These are phyloP conservation scores for Gossypium schwendimanii DNA, from an alignment of 441 rosid genomes.

Conservation along the genomic window DNA sequence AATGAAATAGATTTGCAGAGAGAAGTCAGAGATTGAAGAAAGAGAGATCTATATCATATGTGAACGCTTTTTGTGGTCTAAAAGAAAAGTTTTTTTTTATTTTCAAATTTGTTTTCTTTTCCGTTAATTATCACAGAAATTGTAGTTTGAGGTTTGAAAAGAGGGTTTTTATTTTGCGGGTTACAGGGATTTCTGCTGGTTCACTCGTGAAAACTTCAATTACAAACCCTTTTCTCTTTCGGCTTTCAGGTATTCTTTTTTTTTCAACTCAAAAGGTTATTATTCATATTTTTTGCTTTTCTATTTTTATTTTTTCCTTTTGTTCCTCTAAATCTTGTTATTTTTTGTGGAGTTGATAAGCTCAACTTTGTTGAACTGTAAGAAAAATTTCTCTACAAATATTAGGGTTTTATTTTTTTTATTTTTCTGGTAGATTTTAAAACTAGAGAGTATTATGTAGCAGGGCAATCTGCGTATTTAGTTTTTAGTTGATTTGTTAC, in stretches of 20 bases:
- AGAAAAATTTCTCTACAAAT: not conserved
- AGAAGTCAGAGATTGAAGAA: constrained; percentile 4
- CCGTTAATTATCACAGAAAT: not conserved
- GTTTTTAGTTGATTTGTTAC: not conserved
- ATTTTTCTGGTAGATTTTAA: not conserved
- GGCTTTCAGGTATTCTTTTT: not conserved
- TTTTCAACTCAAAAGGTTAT: not conserved
- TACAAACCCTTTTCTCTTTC: not conserved
- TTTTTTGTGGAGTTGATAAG: not conserved
- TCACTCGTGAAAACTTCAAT: not conserved
- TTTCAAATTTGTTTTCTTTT: not conserved
- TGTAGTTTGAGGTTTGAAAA: not conserved
- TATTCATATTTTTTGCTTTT: too few species aligned
- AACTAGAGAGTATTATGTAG: not conserved
- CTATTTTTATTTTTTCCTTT: not conserved
- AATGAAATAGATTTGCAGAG: not conserved
- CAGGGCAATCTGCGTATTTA: not conserved
- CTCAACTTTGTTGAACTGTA: not conserved
- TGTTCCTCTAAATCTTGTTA: not conserved
- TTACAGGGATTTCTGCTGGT: constrained; percentile 15
- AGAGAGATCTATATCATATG: not conserved
- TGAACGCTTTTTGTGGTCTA: not conserved
- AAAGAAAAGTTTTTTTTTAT: not conserved
- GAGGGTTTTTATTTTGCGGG: not conserved
- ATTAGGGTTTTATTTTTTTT: not conserved